phyloP scores from a whole-genome alignment of 768 basidiomycete species.

The Tulasnella sp. region DNA sequence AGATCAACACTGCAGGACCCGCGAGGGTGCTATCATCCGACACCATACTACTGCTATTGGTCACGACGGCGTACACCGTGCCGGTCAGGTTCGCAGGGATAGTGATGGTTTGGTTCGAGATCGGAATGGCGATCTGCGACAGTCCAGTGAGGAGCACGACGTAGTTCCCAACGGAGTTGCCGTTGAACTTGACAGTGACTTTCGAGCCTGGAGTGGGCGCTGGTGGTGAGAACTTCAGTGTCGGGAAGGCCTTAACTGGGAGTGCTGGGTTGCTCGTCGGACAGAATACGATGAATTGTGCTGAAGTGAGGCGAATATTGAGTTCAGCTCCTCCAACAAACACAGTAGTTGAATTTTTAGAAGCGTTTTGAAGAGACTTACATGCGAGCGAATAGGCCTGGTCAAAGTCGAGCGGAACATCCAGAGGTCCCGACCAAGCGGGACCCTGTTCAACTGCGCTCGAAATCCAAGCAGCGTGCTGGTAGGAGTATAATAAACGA shows the following conservation, averaged over 20 bases:
- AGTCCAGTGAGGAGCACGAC: conserved; percentile 33
- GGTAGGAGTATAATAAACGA: conserved; percentile 14
- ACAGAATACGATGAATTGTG: conserved; percentile 41
- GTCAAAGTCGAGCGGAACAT: conserved; percentile 35
- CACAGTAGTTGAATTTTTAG: conserved; percentile 10
- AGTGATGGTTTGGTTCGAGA: conserved; percentile 28
- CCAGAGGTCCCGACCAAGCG: conserved; percentile 50
- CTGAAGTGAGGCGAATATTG: conserved; percentile 17
- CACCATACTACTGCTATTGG: conserved; percentile 30
- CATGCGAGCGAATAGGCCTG: conserved; percentile 40
- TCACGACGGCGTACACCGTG: conserved; percentile 43
- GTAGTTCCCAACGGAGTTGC: neutral
- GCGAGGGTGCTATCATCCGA: conserved; percentile 43
- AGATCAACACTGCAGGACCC: conserved; percentile 41
- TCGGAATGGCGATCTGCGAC: conserved; percentile 32
- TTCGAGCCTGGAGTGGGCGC: conserved; percentile 10
- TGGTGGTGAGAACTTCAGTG: neutral
- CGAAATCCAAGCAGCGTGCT: conserved; percentile 52
- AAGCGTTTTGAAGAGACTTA: conserved; percentile 11
- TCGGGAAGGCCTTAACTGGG: conserved; percentile 44
- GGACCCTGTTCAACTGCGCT: conserved; percentile 38
- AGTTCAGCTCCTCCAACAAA: neutral
- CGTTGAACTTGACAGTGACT: neutral
- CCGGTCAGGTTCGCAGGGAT: conserved; percentile 39
- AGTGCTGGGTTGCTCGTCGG: conserved; percentile 41